A percentile compares a stretch with the other conserved stretches of the same genome.
Evolutionary conservation across 495 filamentous ascomycete genomes (phyloP).

Genomic region (Penicillium pancosmium): DNA sequence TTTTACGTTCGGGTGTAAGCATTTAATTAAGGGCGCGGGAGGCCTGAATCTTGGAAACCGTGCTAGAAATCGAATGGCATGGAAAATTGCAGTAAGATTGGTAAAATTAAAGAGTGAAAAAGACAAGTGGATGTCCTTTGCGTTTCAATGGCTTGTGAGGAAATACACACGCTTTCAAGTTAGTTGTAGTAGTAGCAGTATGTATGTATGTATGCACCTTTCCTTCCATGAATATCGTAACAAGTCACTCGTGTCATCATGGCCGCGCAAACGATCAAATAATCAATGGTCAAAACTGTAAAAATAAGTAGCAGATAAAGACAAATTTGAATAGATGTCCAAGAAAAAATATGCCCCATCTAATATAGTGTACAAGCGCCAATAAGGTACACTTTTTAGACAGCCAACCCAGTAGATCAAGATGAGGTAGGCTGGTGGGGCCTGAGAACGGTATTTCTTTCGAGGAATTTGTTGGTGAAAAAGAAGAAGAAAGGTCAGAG

Average conservation of each 20-base stretch:
- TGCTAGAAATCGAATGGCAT: not conserved
- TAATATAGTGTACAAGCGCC: constrained; percentile 4
- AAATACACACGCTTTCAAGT: too few species aligned
- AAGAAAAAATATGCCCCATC: not conserved
- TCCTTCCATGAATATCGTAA: not conserved
- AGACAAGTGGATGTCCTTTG: not conserved
- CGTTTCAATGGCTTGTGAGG: not conserved
- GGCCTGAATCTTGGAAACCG: not conserved
- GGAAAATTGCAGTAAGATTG: not conserved
- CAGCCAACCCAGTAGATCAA: not conserved
- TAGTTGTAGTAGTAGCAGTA: too few species aligned
- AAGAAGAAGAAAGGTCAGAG: not conserved
- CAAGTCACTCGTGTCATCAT: not conserved
- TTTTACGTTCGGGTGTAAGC: not conserved
- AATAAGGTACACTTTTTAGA: constrained; percentile 1
- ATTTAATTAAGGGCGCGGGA: not conserved
- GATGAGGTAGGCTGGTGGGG: not conserved
- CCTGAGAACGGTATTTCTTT: not conserved
- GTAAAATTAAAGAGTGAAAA: not conserved
- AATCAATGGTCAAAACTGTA: not conserved
- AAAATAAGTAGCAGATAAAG: not conserved
- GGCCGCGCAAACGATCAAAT: not conserved
- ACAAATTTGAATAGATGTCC: not conserved
- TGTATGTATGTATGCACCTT: too few species aligned
- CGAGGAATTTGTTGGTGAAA: too few species aligned